Conservation (phyloP, 768 basidiomycete genomes). For the Daedaleopsis sinensis region DNA sequence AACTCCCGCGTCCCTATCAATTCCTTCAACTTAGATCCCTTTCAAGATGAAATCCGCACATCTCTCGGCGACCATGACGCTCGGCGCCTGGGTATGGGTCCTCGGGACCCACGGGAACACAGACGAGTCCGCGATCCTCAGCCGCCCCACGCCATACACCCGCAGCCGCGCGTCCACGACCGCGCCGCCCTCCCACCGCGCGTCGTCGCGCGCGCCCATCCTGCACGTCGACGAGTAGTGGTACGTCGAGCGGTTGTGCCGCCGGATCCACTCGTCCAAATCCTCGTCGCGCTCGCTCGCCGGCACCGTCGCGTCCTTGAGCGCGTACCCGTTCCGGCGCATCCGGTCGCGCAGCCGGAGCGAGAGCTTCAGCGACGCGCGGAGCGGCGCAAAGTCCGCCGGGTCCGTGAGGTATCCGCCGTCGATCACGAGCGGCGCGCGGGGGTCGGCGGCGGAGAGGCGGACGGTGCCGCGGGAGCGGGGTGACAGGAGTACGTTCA, state of each 20-base stretch:
- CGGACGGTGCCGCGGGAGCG: conserved; percentile 29
- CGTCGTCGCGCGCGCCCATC: conserved; percentile 29
- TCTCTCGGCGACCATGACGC: conserved; percentile 40
- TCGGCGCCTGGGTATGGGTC: conserved; percentile 39
- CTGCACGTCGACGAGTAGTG: conserved; percentile 43
- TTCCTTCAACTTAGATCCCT: neutral
- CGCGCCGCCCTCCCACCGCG: conserved; percentile 13
- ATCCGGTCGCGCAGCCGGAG: conserved; percentile 27
- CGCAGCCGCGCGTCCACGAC: conserved; percentile 46
- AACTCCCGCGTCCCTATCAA: too few species aligned
- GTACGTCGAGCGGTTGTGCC: conserved; percentile 31
- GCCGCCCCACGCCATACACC: conserved; percentile 46
- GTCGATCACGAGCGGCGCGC: conserved; percentile 33
- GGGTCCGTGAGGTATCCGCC: conserved; percentile 31
- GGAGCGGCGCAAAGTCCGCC: conserved; percentile 30
- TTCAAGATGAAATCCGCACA: conserved; percentile 39
- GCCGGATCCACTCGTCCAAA: conserved; percentile 35
- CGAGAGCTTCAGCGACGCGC: conserved; percentile 23
- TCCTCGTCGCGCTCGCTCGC: conserved; percentile 31
- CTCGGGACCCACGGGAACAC: conserved; percentile 34
- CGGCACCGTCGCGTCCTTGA: conserved; percentile 30
- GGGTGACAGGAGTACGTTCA: conserved; percentile 30
- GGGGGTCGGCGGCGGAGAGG: conserved; percentile 35
- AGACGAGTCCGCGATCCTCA: conserved; percentile 37
- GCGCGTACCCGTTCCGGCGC: conserved; percentile 18